Percentiles rank a stretch among this genome's conserved stretches.
Evolutionary conservation across 2,329 filamentous ascomycete species (phyloP).

Genomic region (Pseudogymnoascus sp.): DNA sequence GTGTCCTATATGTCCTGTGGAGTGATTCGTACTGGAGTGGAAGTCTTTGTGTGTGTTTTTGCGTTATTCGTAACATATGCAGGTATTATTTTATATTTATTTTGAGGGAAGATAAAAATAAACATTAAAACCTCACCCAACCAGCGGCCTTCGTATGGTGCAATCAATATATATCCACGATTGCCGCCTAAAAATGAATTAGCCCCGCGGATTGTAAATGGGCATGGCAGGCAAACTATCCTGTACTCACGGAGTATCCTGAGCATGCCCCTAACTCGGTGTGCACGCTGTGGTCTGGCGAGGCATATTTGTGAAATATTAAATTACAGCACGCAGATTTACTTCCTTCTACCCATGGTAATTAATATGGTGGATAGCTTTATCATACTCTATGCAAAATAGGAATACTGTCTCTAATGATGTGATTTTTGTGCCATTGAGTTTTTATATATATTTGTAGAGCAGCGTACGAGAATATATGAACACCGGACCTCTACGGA

Average conservation of each 20-base stretch:
- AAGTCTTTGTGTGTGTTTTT: neutral
- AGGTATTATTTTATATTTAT: neutral
- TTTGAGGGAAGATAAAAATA: neutral
- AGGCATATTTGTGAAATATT: neutral
- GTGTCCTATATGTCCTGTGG: neutral
- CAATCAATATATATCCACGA: conserved; percentile 3
- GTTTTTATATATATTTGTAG: neutral
- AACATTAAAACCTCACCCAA: neutral
- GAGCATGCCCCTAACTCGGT: neutral
- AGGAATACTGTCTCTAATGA: neutral
- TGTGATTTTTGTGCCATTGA: neutral
- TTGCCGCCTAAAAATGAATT: conserved; percentile 5
- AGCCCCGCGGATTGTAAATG: neutral
- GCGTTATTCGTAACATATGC: neutral
- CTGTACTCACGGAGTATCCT: neutral
- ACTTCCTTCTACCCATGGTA: neutral
- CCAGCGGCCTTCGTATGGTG: neutral
- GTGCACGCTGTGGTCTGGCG: neutral
- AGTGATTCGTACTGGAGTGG: neutral
- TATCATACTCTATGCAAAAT: neutral
- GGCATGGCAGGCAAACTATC: neutral
- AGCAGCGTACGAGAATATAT: neutral
- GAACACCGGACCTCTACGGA: neutral
- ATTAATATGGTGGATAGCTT: neutral
- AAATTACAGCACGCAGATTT: neutral